Conservation (phyloP, 306 rosid species). For the Urtica urens region DNA sequence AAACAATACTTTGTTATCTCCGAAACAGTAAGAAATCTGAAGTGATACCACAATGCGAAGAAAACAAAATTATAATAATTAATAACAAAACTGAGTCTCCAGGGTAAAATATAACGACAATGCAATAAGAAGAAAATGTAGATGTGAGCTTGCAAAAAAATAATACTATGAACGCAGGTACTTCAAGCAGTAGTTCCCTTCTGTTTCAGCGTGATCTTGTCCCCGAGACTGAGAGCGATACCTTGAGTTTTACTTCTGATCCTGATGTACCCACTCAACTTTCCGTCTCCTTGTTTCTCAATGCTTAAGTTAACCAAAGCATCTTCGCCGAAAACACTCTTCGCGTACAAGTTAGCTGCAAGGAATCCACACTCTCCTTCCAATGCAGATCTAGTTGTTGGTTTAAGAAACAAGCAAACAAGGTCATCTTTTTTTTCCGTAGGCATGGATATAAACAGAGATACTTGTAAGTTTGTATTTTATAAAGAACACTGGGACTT, state of each 20-base stretch:
- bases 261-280: slow-evolving; percentile 92
- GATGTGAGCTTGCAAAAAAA: not conserved
- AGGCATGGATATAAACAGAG: slow-evolving; percentile 8
- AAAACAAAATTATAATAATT: too few relatives aligned
- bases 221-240: slow-evolving; percentile 95
- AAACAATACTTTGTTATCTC: too few relatives aligned
- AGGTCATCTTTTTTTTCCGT: too few relatives aligned
- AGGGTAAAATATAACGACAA: not conserved
- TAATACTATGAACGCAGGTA: slow-evolving; percentile 15
- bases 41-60: not conserved
- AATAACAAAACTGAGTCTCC: slow-evolving; percentile 7
- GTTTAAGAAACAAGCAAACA: too few relatives aligned
- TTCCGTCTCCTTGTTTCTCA: slow-evolving; percentile 78
- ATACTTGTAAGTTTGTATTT: slow-evolving; percentile 1
- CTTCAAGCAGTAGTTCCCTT: slow-evolving; percentile 65
- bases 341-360: slow-evolving; percentile 89
- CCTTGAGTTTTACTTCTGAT: slow-evolving; percentile 99
- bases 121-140: not conserved
- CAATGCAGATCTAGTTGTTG: slow-evolving; percentile 56
- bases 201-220: slow-evolving; percentile 97
- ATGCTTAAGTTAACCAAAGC: slow-evolving; percentile 92
- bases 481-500: slow-evolving; percentile 16
- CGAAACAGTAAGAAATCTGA: not conserved
- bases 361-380: slow-evolving; percentile 98
- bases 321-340: slow-evolving; percentile 98